phyloP scores from a whole-genome alignment of 2,329 filamentous ascomycete species.

The Scedosporium dehoogii region DNA sequence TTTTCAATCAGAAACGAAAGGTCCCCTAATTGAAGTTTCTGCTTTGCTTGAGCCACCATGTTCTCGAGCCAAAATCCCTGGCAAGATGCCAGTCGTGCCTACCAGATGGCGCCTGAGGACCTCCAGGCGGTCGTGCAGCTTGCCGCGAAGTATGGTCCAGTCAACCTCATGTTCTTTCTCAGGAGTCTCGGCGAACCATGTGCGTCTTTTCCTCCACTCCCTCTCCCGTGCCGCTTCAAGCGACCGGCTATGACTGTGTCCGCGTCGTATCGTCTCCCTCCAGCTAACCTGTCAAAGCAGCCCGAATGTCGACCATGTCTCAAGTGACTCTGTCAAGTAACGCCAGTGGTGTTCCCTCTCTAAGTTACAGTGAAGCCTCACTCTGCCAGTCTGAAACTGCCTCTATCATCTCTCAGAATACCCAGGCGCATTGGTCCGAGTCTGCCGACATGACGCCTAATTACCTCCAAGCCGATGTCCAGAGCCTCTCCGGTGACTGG shows the following conservation, averaged over 20 bases:
- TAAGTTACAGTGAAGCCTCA: conserved; percentile 31
- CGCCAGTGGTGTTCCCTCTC: conserved; percentile 24
- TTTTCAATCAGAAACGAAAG: background rate
- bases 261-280: background rate
- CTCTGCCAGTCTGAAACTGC: conserved; percentile 27
- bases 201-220: background rate
- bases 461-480: conserved; percentile 23
- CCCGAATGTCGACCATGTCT: conserved; percentile 29
- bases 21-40: background rate
- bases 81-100: conserved; percentile 9
- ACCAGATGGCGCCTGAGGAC: conserved; percentile 12
- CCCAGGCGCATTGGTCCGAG: conserved; percentile 25
- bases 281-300: conserved; percentile 13
- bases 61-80: conserved; percentile 10
- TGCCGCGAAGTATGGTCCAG: conserved; percentile 10
- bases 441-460: conserved; percentile 19
- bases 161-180: conserved; percentile 12
- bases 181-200: conserved; percentile 10
- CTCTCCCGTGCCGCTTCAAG: background rate
- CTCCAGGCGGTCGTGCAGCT: conserved; percentile 8
- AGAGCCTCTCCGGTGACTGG: conserved; percentile 2
- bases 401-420: conserved; percentile 25
- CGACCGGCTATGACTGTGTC: background rate
- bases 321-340: conserved; percentile 29
- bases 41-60: conserved; percentile 5